Evolutionary conservation across 768 basidiomycete genomes (phyloP).

Genomic region (Lactarius vividus): DNA sequence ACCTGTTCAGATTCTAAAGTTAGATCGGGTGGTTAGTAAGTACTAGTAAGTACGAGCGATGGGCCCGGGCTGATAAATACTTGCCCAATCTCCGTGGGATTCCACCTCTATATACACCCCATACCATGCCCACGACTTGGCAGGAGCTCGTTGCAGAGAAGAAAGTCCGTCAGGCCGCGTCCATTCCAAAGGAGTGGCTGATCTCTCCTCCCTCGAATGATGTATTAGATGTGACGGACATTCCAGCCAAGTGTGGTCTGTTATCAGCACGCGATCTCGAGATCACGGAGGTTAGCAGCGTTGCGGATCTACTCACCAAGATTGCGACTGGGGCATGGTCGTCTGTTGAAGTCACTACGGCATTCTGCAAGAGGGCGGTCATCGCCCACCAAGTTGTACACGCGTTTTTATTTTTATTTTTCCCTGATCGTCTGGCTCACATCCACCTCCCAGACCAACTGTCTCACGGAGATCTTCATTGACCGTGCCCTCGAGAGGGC

Average conservation of each 20-base stretch:
- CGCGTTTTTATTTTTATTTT: not conserved
- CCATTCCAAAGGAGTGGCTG: constrained; percentile 67
- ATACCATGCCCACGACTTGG: constrained; percentile 21
- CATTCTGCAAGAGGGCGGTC: constrained; percentile 49
- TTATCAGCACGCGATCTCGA: constrained; percentile 54
- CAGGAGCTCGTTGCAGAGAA: constrained; percentile 24
- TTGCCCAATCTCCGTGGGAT: not conserved
- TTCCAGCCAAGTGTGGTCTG: constrained; percentile 57
- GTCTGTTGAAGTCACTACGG: constrained; percentile 47
- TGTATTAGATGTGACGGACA: constrained; percentile 48
- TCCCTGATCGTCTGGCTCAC: not conserved
- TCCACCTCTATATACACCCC: not conserved
- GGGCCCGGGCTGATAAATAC: not conserved
- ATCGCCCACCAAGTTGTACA: constrained; percentile 50
- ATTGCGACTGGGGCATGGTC: constrained; percentile 57
- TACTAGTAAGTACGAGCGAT: not conserved
- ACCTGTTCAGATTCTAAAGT: no score
- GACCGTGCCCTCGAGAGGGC: constrained; percentile 45
- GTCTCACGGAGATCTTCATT: constrained; percentile 50
- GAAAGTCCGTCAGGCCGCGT: constrained; percentile 42
- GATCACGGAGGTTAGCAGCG: constrained; percentile 57
- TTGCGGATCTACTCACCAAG: constrained; percentile 45
- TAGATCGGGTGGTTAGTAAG: not conserved
- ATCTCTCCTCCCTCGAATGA: constrained; percentile 47
- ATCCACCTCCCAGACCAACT: constrained; percentile 40